phyloP scores from a whole-genome alignment of 257 asterid species.

The Solanum sparsipilum region DNA sequence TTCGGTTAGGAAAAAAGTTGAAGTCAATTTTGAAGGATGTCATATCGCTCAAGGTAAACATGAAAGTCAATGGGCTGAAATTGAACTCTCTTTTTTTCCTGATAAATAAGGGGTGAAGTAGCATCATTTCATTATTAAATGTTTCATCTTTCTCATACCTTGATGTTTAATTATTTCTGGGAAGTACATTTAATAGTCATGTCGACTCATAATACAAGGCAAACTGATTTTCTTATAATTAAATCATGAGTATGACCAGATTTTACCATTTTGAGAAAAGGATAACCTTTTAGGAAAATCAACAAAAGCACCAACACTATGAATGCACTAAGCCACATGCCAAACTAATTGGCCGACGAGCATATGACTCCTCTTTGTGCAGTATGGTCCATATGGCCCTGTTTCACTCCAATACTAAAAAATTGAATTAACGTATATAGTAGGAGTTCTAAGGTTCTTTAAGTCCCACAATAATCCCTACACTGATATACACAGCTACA shows the following conservation, averaged over 20 bases:
- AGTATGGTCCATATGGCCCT: not conserved
- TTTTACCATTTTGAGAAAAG: not conserved
- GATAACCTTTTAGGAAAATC: not conserved
- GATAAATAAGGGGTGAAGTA: not conserved
- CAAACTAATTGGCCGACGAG: not conserved
- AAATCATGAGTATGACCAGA: not conserved
- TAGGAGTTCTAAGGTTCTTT: not conserved
- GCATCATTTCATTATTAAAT: not conserved
- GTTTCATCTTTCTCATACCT: not conserved
- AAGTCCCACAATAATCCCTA: not conserved
- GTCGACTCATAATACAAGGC: not conserved
- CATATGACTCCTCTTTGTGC: not conserved
- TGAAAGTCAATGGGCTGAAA: not conserved
- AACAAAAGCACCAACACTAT: not conserved
- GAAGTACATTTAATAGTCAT: not conserved
- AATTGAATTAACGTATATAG: too few relatives aligned
- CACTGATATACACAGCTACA: not conserved
- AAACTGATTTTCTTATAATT: not conserved
- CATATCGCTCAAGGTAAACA: not conserved
- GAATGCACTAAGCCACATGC: not conserved
- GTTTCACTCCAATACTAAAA: not conserved
- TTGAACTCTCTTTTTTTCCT: not conserved
- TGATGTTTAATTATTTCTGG: not conserved
- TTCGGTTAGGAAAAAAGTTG: not conserved
- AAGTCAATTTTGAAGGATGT: not conserved